Percentiles rank a stretch among this genome's conserved stretches.
Conservation (phyloP, 2,329 filamentous ascomycete genomes). For the Aspergillus novoparasiticus region DNA sequence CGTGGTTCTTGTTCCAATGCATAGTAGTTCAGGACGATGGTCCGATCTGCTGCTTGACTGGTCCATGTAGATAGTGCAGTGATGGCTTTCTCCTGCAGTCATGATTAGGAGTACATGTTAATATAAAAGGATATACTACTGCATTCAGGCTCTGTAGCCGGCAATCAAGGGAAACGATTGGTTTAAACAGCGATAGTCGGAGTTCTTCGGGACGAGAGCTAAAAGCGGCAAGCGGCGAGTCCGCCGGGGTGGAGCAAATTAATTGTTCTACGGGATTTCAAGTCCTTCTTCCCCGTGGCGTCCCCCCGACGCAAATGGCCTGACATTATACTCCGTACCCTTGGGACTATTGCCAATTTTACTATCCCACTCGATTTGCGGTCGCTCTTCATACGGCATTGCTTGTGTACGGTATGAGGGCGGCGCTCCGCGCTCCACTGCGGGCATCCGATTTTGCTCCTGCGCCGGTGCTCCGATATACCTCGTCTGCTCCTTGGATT, state of each 20-base stretch:
- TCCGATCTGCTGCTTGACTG: neutral
- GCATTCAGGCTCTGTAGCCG: neutral
- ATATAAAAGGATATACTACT: neutral
- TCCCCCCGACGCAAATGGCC: neutral
- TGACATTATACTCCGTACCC: neutral
- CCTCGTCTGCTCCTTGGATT: conserved; percentile 19
- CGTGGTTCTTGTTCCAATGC: neutral
- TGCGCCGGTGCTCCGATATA: conserved; percentile 30
- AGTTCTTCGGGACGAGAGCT: conserved; percentile 2
- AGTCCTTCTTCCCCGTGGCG: neutral
- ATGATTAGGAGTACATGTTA: neutral
- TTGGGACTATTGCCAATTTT: neutral
- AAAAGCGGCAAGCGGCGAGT: conserved; percentile 9
- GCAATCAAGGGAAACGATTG: neutral
- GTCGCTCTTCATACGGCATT: conserved; percentile 20
- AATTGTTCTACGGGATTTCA: neutral
- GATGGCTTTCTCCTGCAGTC: neutral
- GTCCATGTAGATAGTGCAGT: conserved; percentile 14
- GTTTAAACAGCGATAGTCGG: neutral
- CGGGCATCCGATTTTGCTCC: conserved; percentile 34
- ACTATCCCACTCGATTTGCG: conserved; percentile 10
- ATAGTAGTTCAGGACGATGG: conserved; percentile 1
- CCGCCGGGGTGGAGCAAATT: conserved; percentile 5
- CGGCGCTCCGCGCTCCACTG: conserved; percentile 35
- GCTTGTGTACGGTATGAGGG: conserved; percentile 36